These are phyloP conservation scores for Remersonia thermophila DNA, from an alignment of 2,329 filamentous ascomycete species.

Conservation along the genomic window DNA sequence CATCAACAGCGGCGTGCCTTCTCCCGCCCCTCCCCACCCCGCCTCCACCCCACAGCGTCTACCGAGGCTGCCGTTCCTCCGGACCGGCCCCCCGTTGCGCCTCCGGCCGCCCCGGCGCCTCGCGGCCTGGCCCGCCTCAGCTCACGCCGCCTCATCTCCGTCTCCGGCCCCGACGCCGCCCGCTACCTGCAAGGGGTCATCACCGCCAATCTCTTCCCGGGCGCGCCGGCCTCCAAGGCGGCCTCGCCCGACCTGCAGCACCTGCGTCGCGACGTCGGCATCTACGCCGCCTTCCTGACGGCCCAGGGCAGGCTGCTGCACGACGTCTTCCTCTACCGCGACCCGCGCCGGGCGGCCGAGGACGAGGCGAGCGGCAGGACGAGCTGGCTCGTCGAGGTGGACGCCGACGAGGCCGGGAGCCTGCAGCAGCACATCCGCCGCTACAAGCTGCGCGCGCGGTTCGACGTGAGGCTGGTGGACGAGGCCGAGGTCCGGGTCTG, in stretches of 20 bases:
- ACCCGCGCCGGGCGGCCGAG: constrained; percentile 19
- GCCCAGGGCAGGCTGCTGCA: constrained; percentile 73
- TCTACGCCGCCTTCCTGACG: constrained; percentile 78
- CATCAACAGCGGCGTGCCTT: constrained; percentile 1
- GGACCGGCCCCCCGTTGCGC: constrained; percentile 6
- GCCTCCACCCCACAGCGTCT: not conserved
- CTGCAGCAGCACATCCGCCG: constrained; percentile 65
- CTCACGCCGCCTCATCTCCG: constrained; percentile 66
- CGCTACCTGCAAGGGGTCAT: constrained; percentile 82
- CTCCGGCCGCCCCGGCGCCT: constrained; percentile 11
- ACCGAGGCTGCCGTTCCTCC: no score
- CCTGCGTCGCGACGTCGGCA: constrained; percentile 31
- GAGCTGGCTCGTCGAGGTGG: constrained; percentile 71
- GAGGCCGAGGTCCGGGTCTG: constrained; percentile 55
- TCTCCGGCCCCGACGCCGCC: constrained; percentile 67
- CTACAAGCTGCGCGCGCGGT: constrained; percentile 75
- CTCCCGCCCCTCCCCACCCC: not conserved
- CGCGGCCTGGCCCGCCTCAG: constrained; percentile 43
- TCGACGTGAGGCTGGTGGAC: constrained; percentile 54
- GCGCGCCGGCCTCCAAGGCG: constrained; percentile 17
- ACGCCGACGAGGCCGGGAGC: constrained; percentile 48
- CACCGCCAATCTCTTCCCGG: constrained; percentile 50
- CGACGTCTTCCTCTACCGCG: constrained; percentile 81
- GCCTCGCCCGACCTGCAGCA: constrained; percentile 6
- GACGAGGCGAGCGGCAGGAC: constrained; percentile 23